These are phyloP conservation scores for Penicillium lividum DNA, from an alignment of 495 filamentous ascomycete genomes.

Conservation along the genomic window DNA sequence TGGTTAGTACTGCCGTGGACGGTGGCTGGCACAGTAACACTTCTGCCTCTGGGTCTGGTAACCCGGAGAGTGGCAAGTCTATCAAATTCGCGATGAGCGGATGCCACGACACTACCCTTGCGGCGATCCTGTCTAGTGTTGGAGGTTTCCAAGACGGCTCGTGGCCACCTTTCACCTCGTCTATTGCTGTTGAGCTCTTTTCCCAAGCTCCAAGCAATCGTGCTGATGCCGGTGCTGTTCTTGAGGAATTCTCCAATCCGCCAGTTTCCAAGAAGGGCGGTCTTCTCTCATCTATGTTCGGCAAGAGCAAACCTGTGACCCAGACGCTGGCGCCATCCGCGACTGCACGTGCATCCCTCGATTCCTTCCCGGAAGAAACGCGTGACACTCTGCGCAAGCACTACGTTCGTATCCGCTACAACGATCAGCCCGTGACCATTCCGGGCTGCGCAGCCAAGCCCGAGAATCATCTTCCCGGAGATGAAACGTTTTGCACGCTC, in stretches of 20 bases:
- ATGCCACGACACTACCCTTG: slow-evolving; percentile 94
- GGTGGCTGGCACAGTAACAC: slow-evolving; percentile 56
- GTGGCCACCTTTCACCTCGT: slow-evolving; percentile 93
- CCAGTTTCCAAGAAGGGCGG: slow-evolving; percentile 25
- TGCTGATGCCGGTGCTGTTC: slow-evolving; percentile 16
- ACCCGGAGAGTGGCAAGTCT: slow-evolving; percentile 51
- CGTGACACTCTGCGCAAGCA: slow-evolving; percentile 62
- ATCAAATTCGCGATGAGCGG: slow-evolving; percentile 76
- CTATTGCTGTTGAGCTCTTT: slow-evolving; percentile 90
- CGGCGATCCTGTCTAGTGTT: slow-evolving; percentile 71
- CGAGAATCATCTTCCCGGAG: slow-evolving; percentile 84
- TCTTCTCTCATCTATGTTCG: slow-evolving; percentile 37
- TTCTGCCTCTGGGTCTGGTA: slow-evolving; percentile 47
- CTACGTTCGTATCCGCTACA: slow-evolving; percentile 94
- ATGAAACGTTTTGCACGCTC: slow-evolving; percentile 90
- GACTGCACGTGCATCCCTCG: slow-evolving; percentile 37
- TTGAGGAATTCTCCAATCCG: slow-evolving; percentile 33
- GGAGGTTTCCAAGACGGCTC: slow-evolving; percentile 70
- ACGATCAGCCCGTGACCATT: slow-evolving; percentile 76
- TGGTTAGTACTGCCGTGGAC: slow-evolving; percentile 73
- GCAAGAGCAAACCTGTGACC: slow-evolving; percentile 22
- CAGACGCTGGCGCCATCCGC: slow-evolving; percentile 26
- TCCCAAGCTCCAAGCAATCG: slow-evolving; percentile 35
- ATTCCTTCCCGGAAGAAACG: slow-evolving; percentile 31
- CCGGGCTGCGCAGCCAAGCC: slow-evolving; percentile 71